Evolutionary conservation across 164 flowering plant species (phyloP), one percentile per base, ranked within the genome.

Genomic region (Vitis amurensis): DNA sequence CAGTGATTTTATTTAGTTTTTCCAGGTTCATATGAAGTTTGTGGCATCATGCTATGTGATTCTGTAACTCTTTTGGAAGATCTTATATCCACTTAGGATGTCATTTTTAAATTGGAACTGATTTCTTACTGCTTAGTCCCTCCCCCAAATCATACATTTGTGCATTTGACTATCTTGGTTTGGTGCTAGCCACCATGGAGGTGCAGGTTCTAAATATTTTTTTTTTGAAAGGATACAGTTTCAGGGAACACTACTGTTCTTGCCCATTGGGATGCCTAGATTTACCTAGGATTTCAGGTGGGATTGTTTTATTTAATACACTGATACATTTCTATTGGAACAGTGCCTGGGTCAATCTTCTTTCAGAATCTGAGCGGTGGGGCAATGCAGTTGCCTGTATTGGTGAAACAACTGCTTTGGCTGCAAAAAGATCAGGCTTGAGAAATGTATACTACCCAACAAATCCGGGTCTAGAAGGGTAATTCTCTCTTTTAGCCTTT

Each of bases 391-490:
- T 91, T 76, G 98, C 96, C 50, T 93, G 99, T 79, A 93, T 95
- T 76, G 99, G 99, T 11, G 94, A 90, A 85, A 95, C 97, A 73
- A 91, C 98, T 79, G 97, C 91, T 68, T 68, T 76, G 62, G 97
- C 93, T 71, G 99, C 97, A 31, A 88, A 83, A 81, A 73, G 71
- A 73, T 72, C 83, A 61, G 98, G 98, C 53, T 71, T 93, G 74
- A 78, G 67, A 78, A 88, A 90, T 72, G 89, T 95, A 9, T 90
- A 86, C 77, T 82, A 80, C 71, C 97, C 98, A n/a, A 49, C 70
- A 49, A 84, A 85, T 66, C 98, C 99, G 57, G 93, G 98, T 66
- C 81, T 95, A 48, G 94, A 93, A 74, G 99, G 99, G 99, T 93
- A 91, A 76, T 31, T 10, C 16, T 63, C 53, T 11, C 16, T 52